These are phyloP conservation scores for Fusarium concolor DNA, from an alignment of 2,329 filamentous ascomycete species.

Conservation along the genomic window DNA sequence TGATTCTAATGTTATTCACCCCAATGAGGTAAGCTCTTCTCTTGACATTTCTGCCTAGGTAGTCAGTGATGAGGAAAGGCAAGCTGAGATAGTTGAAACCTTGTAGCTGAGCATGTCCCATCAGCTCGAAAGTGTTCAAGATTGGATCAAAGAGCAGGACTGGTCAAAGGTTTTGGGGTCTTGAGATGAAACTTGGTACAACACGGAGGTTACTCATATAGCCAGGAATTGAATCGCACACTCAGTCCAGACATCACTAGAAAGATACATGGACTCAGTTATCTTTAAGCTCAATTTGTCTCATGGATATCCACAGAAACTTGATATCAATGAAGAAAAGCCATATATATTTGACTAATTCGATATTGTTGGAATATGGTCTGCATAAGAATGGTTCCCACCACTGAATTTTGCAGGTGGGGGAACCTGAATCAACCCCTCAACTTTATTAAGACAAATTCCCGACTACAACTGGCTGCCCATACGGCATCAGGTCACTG, in stretches of 20 bases:
- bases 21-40: neutral
- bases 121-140: neutral
- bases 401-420: neutral
- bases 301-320: too few species aligned
- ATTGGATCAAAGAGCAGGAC: conserved; percentile 1
- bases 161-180: neutral
- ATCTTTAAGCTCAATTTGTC: too few species aligned
- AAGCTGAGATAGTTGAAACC: neutral
- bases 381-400: too few species aligned
- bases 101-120: neutral
- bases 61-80: neutral
- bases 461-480: neutral
- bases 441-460: neutral
- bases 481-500: too few species aligned
- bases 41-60: neutral
- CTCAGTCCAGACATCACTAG: too few species aligned
- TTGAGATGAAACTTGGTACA: neutral
- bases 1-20: too few species aligned
- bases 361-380: neutral
- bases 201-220: too few species aligned
- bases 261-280: too few species aligned
- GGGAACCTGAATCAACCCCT: neutral
- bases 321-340: too few species aligned
- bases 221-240: too few species aligned
- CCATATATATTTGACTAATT: too few species aligned